These are phyloP conservation scores for Pichia paraexigua DNA, from an alignment of 805 yeast species.

Conservation along the genomic window DNA sequence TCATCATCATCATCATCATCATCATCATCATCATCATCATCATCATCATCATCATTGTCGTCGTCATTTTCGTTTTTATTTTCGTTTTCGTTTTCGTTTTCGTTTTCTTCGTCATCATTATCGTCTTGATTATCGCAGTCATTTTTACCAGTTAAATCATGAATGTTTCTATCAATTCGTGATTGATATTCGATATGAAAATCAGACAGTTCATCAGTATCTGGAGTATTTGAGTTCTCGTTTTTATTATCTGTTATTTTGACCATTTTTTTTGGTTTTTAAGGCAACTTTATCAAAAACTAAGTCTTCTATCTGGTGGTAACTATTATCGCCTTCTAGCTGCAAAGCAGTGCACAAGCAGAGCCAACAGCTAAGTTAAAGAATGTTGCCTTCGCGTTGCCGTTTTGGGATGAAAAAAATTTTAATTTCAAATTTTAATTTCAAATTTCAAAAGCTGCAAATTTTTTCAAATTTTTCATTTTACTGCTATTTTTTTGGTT, in stretches of 20 bases:
- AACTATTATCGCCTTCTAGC: neutral
- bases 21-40: too few species aligned
- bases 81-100: too few species aligned
- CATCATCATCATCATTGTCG: conserved; percentile 24
- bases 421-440: neutral
- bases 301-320: neutral
- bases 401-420: neutral
- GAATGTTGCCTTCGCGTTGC: neutral
- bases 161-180: neutral
- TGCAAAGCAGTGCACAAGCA: neutral
- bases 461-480: neutral
- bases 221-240: neutral
- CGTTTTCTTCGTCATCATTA: conserved; percentile 22
- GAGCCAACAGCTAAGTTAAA: neutral
- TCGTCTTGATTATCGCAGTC: conserved; percentile 12
- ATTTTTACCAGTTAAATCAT: neutral
- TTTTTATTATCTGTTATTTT: neutral
- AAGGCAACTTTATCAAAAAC: neutral
- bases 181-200: neutral
- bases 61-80: too few species aligned
- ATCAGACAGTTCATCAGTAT: conserved; percentile 5
- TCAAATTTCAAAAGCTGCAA: neutral
- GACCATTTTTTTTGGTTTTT: neutral
- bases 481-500: neutral
- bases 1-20: too few species aligned